phyloP scores from a whole-genome alignment of 768 basidiomycete species.

The Cystofilobasidium ferigula region DNA sequence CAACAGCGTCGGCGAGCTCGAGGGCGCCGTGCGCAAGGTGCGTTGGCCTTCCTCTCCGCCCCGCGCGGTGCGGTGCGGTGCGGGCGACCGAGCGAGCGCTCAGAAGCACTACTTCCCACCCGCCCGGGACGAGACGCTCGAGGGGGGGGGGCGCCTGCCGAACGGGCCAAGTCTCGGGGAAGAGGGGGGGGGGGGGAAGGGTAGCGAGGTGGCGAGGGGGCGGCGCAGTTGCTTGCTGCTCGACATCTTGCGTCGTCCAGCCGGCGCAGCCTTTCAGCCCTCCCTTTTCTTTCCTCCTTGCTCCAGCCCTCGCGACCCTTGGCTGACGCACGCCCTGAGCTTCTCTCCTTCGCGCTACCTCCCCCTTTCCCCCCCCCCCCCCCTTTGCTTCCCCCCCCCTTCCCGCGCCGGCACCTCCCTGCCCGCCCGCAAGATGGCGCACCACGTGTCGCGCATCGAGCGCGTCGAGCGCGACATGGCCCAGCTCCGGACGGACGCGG shows the following conservation, averaged over 20 bases:
- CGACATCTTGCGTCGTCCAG: too few relatives aligned
- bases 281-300: too few relatives aligned
- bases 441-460: conserved; percentile 43
- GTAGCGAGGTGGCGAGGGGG: too few relatives aligned
- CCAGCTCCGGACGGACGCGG: conserved; percentile 53
- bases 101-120: too few relatives aligned
- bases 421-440: conserved; percentile 31
- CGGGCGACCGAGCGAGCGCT: too few relatives aligned
- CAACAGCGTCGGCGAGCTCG: conserved; percentile 75
- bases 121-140: too few relatives aligned
- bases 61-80: neutral
- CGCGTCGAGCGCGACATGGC: conserved; percentile 82
- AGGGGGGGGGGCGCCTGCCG: too few relatives aligned
- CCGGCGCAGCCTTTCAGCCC: too few relatives aligned
- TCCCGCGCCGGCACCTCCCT: neutral
- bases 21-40: conserved; percentile 71
- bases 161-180: too few relatives aligned
- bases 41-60: neutral
- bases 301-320: neutral
- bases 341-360: neutral
- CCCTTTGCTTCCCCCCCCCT: neutral
- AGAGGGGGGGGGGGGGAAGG: too few relatives aligned
- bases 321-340: neutral
- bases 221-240: too few relatives aligned
- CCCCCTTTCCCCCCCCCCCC: neutral